Percentiles rank a stretch among this genome's conserved stretches.
Evolutionary conservation across 75 land plant genomes (phyloP).

Genomic region (Cupressus sempervirens): DNA sequence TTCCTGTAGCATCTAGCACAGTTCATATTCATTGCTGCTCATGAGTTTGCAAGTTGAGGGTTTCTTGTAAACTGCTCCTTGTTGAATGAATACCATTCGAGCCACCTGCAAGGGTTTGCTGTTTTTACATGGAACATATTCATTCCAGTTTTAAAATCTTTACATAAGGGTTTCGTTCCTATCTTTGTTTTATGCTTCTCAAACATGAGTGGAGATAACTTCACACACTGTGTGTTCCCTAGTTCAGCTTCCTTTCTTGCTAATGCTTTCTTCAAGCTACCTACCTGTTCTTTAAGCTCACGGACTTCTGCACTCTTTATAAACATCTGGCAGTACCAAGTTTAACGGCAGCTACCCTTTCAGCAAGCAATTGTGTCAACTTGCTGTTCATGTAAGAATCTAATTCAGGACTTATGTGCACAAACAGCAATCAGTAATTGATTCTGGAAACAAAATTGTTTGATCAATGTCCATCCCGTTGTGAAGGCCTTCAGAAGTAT

Average conservation of each 20-base stretch:
- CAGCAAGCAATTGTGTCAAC: constrained; percentile 74
- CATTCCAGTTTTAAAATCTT: no score
- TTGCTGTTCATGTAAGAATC: constrained; percentile 66
- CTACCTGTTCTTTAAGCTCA: constrained; percentile 69
- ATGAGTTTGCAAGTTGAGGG: no score
- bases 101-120: no score
- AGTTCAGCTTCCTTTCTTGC: constrained; percentile 38
- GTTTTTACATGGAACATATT: no score
- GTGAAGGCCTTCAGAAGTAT: no score
- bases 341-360: constrained; percentile 70
- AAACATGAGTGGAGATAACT: constrained; percentile 6
- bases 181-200: not conserved
- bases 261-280: constrained; percentile 51
- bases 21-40: no score
- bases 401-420: constrained; percentile 71
- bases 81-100: no score
- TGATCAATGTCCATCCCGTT: no score
- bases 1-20: no score
- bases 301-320: constrained; percentile 60
- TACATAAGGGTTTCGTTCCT: not conserved
- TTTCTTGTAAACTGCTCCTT: no score
- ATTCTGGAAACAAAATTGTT: no score
- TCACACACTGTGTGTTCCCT: not conserved
- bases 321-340: constrained; percentile 66
- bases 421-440: constrained; percentile 85